Evolutionary conservation across 2,329 filamentous ascomycete genomes (phyloP).

Genomic region (Phialophora tarda): DNA sequence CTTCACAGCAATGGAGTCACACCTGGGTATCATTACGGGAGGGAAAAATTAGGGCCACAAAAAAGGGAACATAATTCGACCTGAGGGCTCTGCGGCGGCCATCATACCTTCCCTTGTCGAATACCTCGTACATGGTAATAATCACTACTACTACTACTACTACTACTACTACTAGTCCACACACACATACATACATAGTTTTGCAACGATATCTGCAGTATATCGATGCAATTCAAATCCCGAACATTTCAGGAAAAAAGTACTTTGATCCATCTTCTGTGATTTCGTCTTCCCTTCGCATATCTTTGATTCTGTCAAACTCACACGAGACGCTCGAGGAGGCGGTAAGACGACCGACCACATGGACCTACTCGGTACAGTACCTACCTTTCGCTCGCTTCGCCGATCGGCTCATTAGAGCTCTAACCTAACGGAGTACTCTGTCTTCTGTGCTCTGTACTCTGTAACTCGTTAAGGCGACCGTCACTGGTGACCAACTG

Average conservation of each 20-base stretch:
- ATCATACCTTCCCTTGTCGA: not conserved
- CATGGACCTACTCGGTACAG: too few species aligned
- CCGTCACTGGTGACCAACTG: too few species aligned
- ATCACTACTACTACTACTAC: not conserved
- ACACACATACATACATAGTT: not conserved
- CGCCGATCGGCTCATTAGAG: too few species aligned
- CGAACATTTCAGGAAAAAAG: not conserved
- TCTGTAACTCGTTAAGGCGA: too few species aligned
- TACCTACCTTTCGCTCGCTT: too few species aligned
- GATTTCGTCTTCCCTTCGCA: not conserved
- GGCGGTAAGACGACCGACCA: too few species aligned
- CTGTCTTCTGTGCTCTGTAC: too few species aligned
- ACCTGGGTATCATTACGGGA: not conserved
- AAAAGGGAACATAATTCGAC: not conserved
- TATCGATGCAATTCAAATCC: not conserved
- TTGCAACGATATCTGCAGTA: slow-evolving; percentile 1
- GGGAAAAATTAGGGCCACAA: not conserved
- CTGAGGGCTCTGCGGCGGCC: too few species aligned
- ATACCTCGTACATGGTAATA: not conserved
- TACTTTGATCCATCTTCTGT: not conserved
- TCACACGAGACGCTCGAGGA: too few species aligned
- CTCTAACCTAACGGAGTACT: too few species aligned
- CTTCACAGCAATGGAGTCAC: not conserved
- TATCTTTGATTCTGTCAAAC: too few species aligned
- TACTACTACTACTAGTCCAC: not conserved